Percentiles rank a stretch among this genome's conserved stretches.
Conservation (phyloP, 768 basidiomycete species). For the Lactifluus hygrophoroides region DNA sequence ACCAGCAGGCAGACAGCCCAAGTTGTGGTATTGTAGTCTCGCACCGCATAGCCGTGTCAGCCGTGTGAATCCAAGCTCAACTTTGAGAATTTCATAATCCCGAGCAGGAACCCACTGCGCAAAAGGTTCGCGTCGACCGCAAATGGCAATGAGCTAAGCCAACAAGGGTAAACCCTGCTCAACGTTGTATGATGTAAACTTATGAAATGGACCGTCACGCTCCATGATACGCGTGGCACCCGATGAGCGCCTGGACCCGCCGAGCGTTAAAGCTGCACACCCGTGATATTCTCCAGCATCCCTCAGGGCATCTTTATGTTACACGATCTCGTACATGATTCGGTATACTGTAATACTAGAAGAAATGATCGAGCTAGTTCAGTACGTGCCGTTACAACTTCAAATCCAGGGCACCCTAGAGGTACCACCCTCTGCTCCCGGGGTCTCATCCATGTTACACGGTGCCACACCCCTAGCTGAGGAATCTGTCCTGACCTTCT, state of each 20-base stretch:
- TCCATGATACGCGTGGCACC: too few species aligned
- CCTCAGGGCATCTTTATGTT: neutral
- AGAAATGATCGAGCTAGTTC: too few species aligned
- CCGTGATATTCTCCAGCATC: neutral
- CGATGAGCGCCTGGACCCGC: too few species aligned
- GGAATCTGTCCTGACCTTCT: too few species aligned
- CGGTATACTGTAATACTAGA: too few species aligned
- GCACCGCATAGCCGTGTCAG: neutral
- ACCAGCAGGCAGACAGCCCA: neutral
- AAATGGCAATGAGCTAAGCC: neutral
- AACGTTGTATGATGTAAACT: neutral
- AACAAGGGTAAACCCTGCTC: neutral
- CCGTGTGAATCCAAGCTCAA: neutral
- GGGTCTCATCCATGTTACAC: too few species aligned
- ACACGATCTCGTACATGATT: too few species aligned
- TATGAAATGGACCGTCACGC: neutral
- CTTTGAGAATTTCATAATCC: slow-evolving; percentile 8
- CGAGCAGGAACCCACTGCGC: neutral
- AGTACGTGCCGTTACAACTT: too few species aligned
- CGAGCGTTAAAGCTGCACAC: neutral
- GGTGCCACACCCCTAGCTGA: too few species aligned
- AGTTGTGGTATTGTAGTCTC: neutral
- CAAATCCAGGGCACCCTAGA: too few species aligned
- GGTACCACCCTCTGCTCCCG: too few species aligned
- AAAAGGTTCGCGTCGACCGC: neutral